phyloP scores from a whole-genome alignment of 192 early-diverging fungal species.

The Lobosporangium transversale region DNA sequence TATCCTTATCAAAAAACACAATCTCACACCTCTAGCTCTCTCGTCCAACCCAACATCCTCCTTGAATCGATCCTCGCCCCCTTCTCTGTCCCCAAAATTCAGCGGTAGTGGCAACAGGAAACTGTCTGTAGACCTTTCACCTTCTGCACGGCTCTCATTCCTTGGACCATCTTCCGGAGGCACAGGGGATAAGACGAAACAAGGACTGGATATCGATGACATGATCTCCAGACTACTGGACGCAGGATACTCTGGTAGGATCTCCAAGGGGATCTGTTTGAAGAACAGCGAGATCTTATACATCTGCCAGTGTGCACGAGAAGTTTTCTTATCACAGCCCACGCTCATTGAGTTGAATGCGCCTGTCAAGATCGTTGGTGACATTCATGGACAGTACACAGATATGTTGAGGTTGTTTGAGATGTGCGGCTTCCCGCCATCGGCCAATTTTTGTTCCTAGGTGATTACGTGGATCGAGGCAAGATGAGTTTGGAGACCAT shows the following conservation, averaged over 20 bases:
- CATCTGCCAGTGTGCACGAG: constrained; percentile 86
- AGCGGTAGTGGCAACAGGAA: constrained; percentile 8
- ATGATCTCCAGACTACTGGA: constrained; percentile 88
- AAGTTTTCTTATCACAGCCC: constrained; percentile 90
- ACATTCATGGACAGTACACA: constrained; percentile 95
- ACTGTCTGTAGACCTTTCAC: constrained; percentile 22
- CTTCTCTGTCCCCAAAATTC: constrained; percentile 19
- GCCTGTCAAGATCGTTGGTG: constrained; percentile 85
- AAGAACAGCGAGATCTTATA: constrained; percentile 87
- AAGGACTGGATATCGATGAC: constrained; percentile 76
- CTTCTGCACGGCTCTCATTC: constrained; percentile 31
- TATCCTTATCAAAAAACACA: constrained; percentile 38
- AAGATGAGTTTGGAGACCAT: constrained; percentile 96
- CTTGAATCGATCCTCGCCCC: constrained; percentile 1
- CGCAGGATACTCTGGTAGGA: constrained; percentile 76
- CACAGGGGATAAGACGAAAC: constrained; percentile 3
- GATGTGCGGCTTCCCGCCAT: constrained; percentile 91
- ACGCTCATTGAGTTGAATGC: constrained; percentile 80
- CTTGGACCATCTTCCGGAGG: constrained; percentile 8
- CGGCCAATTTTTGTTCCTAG: constrained; percentile 92
- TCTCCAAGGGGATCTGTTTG: constrained; percentile 81
- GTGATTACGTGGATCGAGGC: constrained; percentile 98
- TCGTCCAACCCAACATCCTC: neutral
- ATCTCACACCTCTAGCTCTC: constrained; percentile 28
- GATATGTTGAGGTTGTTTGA: constrained; percentile 94